Conservation (phyloP, 163 green algal species). For the Chloroidium sp. region DNA sequence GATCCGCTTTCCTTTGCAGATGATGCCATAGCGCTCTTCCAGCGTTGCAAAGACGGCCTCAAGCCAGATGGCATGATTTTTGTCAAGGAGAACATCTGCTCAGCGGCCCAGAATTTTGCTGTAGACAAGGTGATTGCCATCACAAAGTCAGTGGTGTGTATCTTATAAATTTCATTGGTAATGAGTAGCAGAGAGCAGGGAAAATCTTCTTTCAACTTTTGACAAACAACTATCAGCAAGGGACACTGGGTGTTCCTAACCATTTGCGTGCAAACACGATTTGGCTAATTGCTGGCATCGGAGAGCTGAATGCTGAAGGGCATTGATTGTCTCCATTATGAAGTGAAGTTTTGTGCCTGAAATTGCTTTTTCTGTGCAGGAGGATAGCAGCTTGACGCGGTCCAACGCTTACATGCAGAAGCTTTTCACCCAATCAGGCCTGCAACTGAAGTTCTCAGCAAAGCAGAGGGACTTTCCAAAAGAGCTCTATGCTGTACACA, state of each 20-base stretch:
- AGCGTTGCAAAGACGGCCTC: slow-evolving; percentile 50
- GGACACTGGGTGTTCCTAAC: background rate
- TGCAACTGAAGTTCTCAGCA: slow-evolving; percentile 43
- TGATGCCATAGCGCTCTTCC: slow-evolving; percentile 59
- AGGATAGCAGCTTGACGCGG: slow-evolving; percentile 82
- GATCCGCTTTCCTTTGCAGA: slow-evolving; percentile 29
- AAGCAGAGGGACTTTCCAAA: slow-evolving; percentile 60
- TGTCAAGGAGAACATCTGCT: slow-evolving; percentile 93
- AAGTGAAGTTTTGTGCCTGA: background rate
- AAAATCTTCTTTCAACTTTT: background rate
- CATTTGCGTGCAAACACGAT: background rate
- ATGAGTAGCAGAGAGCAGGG: background rate
- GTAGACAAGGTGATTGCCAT: slow-evolving; percentile 56
- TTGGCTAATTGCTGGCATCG: background rate
- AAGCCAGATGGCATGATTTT: slow-evolving; percentile 76
- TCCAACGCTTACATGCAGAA: slow-evolving; percentile 73
- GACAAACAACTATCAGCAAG: background rate
- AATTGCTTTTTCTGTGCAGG: slow-evolving; percentile 8
- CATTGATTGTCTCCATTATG: background rate
- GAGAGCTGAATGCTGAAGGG: background rate
- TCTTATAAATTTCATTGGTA: background rate
- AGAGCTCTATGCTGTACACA: slow-evolving; percentile 38
- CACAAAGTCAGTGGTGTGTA: no score
- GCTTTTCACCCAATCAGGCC: slow-evolving; percentile 48
- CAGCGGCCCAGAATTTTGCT: slow-evolving; percentile 62